Conservation (phyloP, 2,329 filamentous ascomycete genomes). For the Chrysosporium queenslandicum region DNA sequence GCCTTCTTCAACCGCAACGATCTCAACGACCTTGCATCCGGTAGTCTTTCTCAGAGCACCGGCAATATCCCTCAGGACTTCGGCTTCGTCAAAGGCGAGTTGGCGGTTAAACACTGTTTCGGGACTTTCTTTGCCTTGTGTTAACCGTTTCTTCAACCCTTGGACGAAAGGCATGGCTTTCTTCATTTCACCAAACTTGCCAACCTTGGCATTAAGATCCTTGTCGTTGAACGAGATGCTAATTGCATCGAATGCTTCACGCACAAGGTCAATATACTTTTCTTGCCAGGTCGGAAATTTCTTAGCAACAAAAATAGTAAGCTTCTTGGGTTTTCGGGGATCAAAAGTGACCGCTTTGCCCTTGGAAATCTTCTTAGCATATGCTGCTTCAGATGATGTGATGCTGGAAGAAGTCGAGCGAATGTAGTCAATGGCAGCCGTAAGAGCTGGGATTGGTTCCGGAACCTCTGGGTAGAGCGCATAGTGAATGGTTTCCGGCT, state of each 20-base stretch:
- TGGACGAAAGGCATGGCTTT: constrained; percentile 98
- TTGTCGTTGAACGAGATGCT: constrained; percentile 65
- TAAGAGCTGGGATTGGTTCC: constrained; percentile 55
- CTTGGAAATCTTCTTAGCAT: constrained; percentile 80
- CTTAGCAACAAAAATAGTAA: constrained; percentile 72
- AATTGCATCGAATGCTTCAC: constrained; percentile 55
- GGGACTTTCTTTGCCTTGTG: constrained; percentile 54
- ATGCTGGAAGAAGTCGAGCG: constrained; percentile 65
- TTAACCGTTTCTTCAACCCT: constrained; percentile 69
- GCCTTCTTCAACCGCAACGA: constrained; percentile 58
- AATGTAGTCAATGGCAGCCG: constrained; percentile 74
- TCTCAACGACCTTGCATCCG: constrained; percentile 58
- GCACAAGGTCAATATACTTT: constrained; percentile 73
- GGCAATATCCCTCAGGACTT: constrained; percentile 66
- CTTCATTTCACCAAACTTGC: constrained; percentile 74
- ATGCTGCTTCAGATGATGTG: constrained; percentile 66
- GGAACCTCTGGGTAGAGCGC: constrained; percentile 64
- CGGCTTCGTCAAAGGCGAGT: constrained; percentile 75
- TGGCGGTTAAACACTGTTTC: constrained; percentile 69
- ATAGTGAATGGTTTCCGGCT: constrained; percentile 64
- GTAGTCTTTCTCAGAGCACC: constrained; percentile 67
- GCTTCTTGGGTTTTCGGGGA: constrained; percentile 81
- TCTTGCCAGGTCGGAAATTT: constrained; percentile 85
- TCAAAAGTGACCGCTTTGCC: constrained; percentile 80
- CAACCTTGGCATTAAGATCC: constrained; percentile 63